These are phyloP conservation scores for Bretschneidera sinensis DNA, from an alignment of 345 rosid species.

Conservation along the genomic window DNA sequence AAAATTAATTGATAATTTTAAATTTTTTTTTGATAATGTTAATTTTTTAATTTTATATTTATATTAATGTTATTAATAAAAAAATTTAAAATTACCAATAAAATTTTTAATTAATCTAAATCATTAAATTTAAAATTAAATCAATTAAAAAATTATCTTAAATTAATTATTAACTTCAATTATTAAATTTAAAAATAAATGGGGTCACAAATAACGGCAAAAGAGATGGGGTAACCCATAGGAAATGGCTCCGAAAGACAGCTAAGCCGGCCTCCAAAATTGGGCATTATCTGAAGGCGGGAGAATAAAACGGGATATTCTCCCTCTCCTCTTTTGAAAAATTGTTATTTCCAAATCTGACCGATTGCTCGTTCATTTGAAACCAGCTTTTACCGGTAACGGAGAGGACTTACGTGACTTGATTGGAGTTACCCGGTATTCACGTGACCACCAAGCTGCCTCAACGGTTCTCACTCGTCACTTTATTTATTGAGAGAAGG, in stretches of 20 bases:
- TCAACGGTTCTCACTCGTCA: neutral
- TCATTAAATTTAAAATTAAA: no score
- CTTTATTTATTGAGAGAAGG: neutral
- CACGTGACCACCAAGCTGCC: conserved; percentile 5
- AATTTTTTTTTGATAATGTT: no score
- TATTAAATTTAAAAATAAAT: no score
- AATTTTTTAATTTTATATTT: no score
- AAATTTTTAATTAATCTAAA: no score
- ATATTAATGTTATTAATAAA: no score
- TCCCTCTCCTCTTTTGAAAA: no score
- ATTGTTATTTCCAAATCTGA: neutral
- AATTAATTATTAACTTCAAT: no score
- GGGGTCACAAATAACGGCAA: neutral
- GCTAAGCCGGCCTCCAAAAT: conserved; percentile 24
- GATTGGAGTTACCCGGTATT: conserved; percentile 5
- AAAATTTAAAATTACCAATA: no score
- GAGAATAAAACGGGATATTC: neutral
- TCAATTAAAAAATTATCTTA: no score
- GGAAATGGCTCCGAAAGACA: conserved; percentile 20
- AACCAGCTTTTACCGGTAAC: conserved; percentile 12
- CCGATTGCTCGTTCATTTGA: conserved; percentile 1
- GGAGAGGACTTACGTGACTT: no score
- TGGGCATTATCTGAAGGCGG: neutral
- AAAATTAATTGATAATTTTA: no score
- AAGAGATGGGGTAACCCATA: conserved; percentile 17